Percentiles rank a stretch among this genome's conserved stretches.
These are phyloP conservation scores for Phialocephala subalpina DNA, from an alignment of 2,329 filamentous ascomycete genomes.

Conservation along the genomic window DNA sequence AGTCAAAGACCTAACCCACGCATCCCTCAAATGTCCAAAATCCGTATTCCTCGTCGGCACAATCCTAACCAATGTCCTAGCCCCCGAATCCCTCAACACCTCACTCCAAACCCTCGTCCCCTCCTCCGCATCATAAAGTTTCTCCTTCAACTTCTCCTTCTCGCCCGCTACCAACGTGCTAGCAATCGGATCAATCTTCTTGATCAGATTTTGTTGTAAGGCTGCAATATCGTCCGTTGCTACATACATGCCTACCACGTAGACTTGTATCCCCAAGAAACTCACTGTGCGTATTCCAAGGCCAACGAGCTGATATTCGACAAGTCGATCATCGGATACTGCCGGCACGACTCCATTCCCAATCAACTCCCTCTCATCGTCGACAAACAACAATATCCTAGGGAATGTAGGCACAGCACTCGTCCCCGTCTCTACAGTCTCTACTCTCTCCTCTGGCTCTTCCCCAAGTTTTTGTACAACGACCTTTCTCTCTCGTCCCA, in stretches of 20 bases:
- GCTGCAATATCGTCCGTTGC: slow-evolving; percentile 81
- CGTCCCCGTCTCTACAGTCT: slow-evolving; percentile 42
- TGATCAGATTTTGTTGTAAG: slow-evolving; percentile 81
- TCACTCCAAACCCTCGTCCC: slow-evolving; percentile 79
- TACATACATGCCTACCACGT: slow-evolving; percentile 92
- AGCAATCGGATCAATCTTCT: slow-evolving; percentile 77
- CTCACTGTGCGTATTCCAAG: slow-evolving; percentile 89
- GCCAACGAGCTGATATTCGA: slow-evolving; percentile 87
- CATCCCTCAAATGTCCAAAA: slow-evolving; percentile 91
- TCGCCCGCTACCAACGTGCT: slow-evolving; percentile 86
- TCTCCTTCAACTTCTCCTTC: slow-evolving; percentile 74
- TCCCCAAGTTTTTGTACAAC: slow-evolving; percentile 42
- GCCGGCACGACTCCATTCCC: slow-evolving; percentile 18
- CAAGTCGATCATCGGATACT: slow-evolving; percentile 42
- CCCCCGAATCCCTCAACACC: slow-evolving; percentile 70
- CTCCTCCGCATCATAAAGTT: slow-evolving; percentile 73
- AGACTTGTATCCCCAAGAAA: slow-evolving; percentile 90
- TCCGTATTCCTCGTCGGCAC: slow-evolving; percentile 94
- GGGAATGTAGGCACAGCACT: slow-evolving; percentile 44
- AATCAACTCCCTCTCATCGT: slow-evolving; percentile 29
- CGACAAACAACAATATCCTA: slow-evolving; percentile 38
- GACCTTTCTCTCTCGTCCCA: slow-evolving; percentile 41
- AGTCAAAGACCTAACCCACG: slow-evolving; percentile 86
- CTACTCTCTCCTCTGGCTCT: slow-evolving; percentile 49
- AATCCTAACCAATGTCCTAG: slow-evolving; percentile 83